Conservation (phyloP, 148 eudicot genomes). For the Fagopyrum tataricum region DNA sequence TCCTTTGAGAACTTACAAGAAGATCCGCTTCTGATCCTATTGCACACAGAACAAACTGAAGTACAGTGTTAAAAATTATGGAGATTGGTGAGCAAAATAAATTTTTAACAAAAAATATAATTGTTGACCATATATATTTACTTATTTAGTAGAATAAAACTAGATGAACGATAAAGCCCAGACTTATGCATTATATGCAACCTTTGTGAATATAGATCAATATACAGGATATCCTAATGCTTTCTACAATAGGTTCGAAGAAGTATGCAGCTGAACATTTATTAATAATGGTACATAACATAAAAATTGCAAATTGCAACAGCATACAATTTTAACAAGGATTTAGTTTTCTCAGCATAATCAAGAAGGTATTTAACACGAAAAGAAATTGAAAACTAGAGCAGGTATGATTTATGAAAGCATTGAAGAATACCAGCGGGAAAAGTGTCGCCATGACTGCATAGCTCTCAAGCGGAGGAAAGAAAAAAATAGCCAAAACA, state of each 20-base stretch:
- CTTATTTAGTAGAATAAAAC: no score
- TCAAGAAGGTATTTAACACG: background rate
- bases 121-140: no score
- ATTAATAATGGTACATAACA: background rate
- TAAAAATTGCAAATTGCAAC: background rate
- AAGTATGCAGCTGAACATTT: background rate
- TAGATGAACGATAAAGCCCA: background rate
- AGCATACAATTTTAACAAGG: background rate
- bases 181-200: background rate
- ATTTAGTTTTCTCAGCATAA: background rate
- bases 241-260: background rate
- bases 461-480: constrained; percentile 78
- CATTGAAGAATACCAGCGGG: constrained; percentile 57
- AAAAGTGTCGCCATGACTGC: constrained; percentile 88
- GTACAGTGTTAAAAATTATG: constrained; percentile 8
- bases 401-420: background rate
- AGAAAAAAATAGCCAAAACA: constrained; percentile 70
- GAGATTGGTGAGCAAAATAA: background rate
- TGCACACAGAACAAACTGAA: constrained; percentile 89
- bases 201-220: background rate
- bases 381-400: background rate
- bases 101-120: background rate
- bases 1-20: constrained; percentile 54
- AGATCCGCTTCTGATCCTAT: constrained; percentile 80
- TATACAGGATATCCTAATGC: background rate